These are phyloP conservation scores for Simmondsia chinensis DNA, from an alignment of 148 eudicot species.

Conservation along the genomic window DNA sequence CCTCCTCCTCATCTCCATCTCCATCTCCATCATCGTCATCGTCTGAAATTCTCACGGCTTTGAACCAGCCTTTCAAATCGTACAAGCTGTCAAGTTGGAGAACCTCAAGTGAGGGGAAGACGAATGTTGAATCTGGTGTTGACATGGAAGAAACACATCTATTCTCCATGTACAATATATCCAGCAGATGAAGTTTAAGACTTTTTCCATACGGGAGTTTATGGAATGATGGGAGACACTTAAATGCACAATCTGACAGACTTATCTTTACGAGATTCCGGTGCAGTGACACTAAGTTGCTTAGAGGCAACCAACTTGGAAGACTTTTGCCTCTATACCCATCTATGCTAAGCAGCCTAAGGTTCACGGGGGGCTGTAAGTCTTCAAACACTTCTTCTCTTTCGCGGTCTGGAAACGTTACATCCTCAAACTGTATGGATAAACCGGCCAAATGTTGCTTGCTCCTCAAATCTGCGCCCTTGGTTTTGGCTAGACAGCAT, in stretches of 20 bases:
- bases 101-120: slow-evolving; percentile 7
- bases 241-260: neutral
- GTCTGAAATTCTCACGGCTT: too few relatives aligned
- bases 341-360: slow-evolving; percentile 2
- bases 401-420: neutral
- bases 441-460: slow-evolving; percentile 2
- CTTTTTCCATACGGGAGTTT: neutral
- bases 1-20: neutral
- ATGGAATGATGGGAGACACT: slow-evolving; percentile 1
- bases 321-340: slow-evolving; percentile 4
- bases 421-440: neutral
- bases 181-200: neutral
- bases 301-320: slow-evolving; percentile 11
- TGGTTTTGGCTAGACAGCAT: neutral
- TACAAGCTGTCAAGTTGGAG: neutral
- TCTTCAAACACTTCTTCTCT: slow-evolving; percentile 12
- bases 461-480: neutral
- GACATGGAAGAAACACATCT: neutral
- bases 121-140: neutral
- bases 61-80: slow-evolving; percentile 5
- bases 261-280: slow-evolving; percentile 9
- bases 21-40: too few relatives aligned
- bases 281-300: neutral
- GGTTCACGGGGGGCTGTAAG: slow-evolving; percentile 11
- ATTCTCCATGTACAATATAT: neutral